These are phyloP conservation scores for Sarcodon sp. DNA, from an alignment of 768 basidiomycete species.

Conservation along the genomic window DNA sequence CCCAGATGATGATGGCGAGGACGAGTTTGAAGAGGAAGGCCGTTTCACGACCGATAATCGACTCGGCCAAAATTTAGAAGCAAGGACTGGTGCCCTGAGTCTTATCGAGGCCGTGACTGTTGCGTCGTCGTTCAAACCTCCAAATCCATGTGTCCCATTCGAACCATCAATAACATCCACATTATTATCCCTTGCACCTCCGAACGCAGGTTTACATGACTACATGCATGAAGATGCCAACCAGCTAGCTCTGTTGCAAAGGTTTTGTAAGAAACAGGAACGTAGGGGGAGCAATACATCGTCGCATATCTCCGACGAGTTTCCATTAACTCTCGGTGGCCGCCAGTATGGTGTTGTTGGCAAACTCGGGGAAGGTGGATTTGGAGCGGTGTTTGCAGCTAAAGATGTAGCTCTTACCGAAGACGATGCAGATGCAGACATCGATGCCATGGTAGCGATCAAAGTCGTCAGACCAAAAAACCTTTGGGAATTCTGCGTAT, in stretches of 20 bases:
- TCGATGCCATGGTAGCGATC: conserved; percentile 56
- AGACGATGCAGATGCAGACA: conserved; percentile 41
- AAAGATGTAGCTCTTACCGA: conserved; percentile 30
- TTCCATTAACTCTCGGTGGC: conserved; percentile 49
- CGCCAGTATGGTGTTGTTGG: conserved; percentile 59
- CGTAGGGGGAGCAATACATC: conserved; percentile 18
- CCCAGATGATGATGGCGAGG: conserved; percentile 5
- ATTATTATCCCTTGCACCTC: conserved; percentile 49
- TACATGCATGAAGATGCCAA: conserved; percentile 38
- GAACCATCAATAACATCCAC: conserved; percentile 50
- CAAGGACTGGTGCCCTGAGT: conserved; percentile 51
- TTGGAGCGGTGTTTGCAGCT: conserved; percentile 90
- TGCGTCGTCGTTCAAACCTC: conserved; percentile 52
- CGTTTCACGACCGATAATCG: conserved; percentile 4
- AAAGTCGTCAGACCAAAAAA: conserved; percentile 87
- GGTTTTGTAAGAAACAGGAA: conserved; percentile 39
- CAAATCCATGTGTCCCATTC: conserved; percentile 86
- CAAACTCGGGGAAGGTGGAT: conserved; percentile 95
- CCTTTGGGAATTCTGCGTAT: conserved; percentile 86
- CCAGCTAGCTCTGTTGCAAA: conserved; percentile 60
- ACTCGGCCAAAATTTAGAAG: conserved; percentile 24
- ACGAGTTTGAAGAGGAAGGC: background rate
- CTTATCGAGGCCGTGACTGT: conserved; percentile 51
- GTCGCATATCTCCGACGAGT: conserved; percentile 21
- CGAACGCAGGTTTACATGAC: conserved; percentile 51